Percentiles rank a stretch among this genome's conserved stretches.
Conservation (phyloP, 2,329 filamentous ascomycete species). For the Leptographium flavum region DNA sequence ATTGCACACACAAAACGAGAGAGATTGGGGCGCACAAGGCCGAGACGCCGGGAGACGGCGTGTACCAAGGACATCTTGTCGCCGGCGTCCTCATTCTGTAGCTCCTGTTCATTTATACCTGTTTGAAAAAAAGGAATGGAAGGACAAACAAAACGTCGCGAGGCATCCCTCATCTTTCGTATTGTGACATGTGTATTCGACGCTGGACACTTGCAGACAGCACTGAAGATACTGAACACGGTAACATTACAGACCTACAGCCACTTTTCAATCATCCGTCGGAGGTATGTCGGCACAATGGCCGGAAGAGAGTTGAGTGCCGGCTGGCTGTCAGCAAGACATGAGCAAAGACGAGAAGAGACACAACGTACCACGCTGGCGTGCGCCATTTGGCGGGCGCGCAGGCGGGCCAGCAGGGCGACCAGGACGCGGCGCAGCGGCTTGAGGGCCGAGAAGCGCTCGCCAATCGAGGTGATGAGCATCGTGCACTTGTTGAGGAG, state of each 20-base stretch:
- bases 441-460: conserved; percentile 3
- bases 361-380: background rate
- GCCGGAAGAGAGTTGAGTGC: background rate
- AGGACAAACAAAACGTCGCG: background rate
- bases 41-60: background rate
- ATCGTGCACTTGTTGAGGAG: conserved; percentile 5
- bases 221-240: background rate
- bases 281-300: background rate
- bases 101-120: conserved; percentile 2
- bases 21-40: too few species aligned
- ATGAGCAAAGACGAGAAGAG: too few species aligned
- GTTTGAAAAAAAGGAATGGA: conserved; percentile 1
- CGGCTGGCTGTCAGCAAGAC: background rate
- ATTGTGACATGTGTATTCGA: too few species aligned
- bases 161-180: too few species aligned
- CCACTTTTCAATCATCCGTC: background rate
- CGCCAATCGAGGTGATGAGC: conserved; percentile 3
- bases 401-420: background rate
- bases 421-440: conserved; percentile 2
- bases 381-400: background rate
- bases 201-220: too few species aligned
- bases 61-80: background rate
- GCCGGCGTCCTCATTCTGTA: background rate
- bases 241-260: background rate
- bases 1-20: background rate